Base-by-base conservation (phyloP, 106 monocot species). In the Triglochin maritima region DNA sequence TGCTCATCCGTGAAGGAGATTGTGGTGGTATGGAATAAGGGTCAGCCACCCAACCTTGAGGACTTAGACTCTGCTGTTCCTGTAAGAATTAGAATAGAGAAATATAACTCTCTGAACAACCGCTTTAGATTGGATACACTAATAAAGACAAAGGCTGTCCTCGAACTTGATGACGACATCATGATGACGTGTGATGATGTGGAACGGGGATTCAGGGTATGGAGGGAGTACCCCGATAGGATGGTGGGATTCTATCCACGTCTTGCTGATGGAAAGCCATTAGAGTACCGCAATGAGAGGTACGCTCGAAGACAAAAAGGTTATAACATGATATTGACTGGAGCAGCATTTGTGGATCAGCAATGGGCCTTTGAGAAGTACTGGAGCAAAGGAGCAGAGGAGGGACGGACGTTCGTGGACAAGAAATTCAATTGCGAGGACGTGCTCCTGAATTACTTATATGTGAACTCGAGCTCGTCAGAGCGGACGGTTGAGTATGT, bases 151-250 rank as follows among this genome's bases (percentile, higher is more conserved):
- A 65, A 72, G 9, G 94, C 84, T 10, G 82, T 94, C 73, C 75
- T 94, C 12, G 82, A 87, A 66, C 87, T 89, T 41, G 87, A 94
- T 65, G 86, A 90, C 64, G 94, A 90, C 44, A 87, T 87, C 60
- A 86, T 85, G 83, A 84, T 90, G 84, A 79, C 87, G 7, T 94
- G 94, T 56, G 83, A 90, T 73, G 94, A 94, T 69, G 59, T 94
- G 46, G 94, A 94, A 76, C 78, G 87, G 8, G 94, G 94, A 10
- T 94, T 94, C 75, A 85, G 63, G 75, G 86, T 94, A 9, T 94
- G 89, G 94, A 61, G 89, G 10, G 79, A 83, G 63, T 69, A 85
- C 49, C 87, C 94, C 0, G 83, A 90, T 9, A 78, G 76, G 45
- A 87, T 94, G 42, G 82, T 89, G 0, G 94, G 94, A 1, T 94